Evolutionary conservation across 768 basidiomycete species (phyloP), one percentile per base, ranked within the genome.

Genomic region (Boletus reticuloceps): DNA sequence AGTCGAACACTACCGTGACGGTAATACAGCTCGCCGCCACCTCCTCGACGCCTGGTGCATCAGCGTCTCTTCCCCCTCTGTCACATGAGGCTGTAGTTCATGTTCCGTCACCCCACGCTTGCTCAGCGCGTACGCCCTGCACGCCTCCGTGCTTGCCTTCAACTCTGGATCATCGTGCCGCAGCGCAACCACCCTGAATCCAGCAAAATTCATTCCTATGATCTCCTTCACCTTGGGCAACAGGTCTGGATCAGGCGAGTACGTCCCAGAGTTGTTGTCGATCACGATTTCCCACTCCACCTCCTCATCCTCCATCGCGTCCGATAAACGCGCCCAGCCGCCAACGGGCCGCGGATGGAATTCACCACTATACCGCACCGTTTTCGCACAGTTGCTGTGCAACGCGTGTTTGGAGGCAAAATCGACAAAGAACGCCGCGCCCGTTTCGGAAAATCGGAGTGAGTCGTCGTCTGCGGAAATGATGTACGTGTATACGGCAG

Each of bases 221-320:
- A 89, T 73, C 58, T 74, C 76, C 65, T 82, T 80, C 53, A 92
- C 68, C 41, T 75, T 67, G 1, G 86, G 85, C 3, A 94, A 71
- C 59, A 92, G 63, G 50, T 62, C 69, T 50, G 78, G 76, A 64
- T 90, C 82, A 1, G 92, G 91, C 32, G 89, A 79, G 66, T 94
- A 93, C 49, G 91, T 94, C 47, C 91, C 91, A 61, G 83, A 86
- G 64, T 89, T 88, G 64, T 94, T 94, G 68, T 94, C 91, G 64
- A 94, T 82, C 58, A 92, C 85, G 32, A 94, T 69, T 69, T 94
- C 89, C 88, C 91, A 94, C 32, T 74, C 68, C 42, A 86, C 83
- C 6, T 79, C 74, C 5, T 75, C 75, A 59, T 89, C 88, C 2
- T 71, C 64, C 1, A 66, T 77, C 34, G 67, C 70, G 59, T 89